Percentiles rank a stretch among this genome's conserved stretches.
Conservation (phyloP, 2,329 filamentous ascomycete species). For the Coniella vitis region DNA sequence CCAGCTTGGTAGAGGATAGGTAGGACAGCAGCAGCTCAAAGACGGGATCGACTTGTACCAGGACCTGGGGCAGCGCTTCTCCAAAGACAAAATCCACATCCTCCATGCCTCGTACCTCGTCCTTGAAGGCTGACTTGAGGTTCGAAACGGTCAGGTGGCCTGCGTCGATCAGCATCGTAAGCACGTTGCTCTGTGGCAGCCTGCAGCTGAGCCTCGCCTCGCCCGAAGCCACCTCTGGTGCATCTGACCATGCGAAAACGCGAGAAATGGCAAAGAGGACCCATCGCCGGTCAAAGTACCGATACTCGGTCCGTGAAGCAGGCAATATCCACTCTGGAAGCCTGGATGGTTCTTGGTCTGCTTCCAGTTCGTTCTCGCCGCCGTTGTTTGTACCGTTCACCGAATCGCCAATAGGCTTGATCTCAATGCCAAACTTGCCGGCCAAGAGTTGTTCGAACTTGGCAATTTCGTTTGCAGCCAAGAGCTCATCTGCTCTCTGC, state of each 20-base stretch:
- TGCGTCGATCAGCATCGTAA: constrained; percentile 53
- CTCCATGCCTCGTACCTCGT: constrained; percentile 36
- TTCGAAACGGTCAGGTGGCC: constrained; percentile 56
- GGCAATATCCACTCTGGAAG: constrained; percentile 47
- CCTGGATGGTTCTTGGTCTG: constrained; percentile 16
- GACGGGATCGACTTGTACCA: constrained; percentile 61
- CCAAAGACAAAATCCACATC: constrained; percentile 42
- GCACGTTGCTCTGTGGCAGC: constrained; percentile 45
- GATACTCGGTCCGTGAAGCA: constrained; percentile 36
- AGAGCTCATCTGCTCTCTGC: constrained; percentile 39
- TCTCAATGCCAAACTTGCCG: constrained; percentile 40
- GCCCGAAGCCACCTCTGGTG: constrained; percentile 36
- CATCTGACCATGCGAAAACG: constrained; percentile 49
- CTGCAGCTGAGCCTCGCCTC: constrained; percentile 32
- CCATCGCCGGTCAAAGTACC: constrained; percentile 57
- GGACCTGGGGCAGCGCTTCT: constrained; percentile 54
- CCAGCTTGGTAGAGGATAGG: constrained; percentile 58
- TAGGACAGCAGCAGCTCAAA: constrained; percentile 61
- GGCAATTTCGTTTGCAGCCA: constrained; percentile 37
- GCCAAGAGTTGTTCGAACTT: constrained; percentile 46
- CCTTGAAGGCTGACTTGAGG: constrained; percentile 49
- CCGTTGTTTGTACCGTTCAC: not conserved
- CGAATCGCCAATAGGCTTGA: constrained; percentile 1
- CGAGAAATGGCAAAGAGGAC: constrained; percentile 57
- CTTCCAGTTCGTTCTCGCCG: not conserved